A percentile compares a stretch with the other conserved stretches of the same genome.
Evolutionary conservation across 2,329 filamentous ascomycete genomes (phyloP).

Genomic region (Aureobasidium sp.): DNA sequence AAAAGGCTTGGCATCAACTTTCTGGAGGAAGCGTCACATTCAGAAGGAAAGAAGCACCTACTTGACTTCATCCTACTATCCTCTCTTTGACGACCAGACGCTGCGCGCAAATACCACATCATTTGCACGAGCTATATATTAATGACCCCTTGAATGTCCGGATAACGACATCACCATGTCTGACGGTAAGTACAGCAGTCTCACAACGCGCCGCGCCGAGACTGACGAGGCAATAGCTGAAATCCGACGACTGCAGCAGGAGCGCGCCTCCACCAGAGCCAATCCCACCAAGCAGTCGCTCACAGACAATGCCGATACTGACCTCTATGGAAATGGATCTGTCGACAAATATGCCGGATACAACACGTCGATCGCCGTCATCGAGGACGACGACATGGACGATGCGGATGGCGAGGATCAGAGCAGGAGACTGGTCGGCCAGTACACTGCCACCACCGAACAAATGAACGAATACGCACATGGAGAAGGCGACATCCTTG

Average conservation of each 20-base stretch:
- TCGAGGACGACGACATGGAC: constrained; percentile 73
- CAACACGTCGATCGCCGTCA: constrained; percentile 76
- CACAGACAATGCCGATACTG: constrained; percentile 80
- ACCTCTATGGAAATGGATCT: constrained; percentile 70
- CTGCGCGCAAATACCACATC: background rate
- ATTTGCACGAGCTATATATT: constrained; percentile 7
- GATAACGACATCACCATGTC: constrained; percentile 12
- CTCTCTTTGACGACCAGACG: background rate
- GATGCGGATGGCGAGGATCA: constrained; percentile 59
- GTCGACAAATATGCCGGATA: constrained; percentile 82
- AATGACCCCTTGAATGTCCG: constrained; percentile 7
- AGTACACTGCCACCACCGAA: constrained; percentile 87
- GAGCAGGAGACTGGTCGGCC: constrained; percentile 75
- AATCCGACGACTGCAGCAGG: constrained; percentile 65
- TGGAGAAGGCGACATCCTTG: constrained; percentile 82
- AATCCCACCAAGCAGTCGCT: constrained; percentile 83
- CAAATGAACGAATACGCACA: constrained; percentile 93
- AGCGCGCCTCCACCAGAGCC: constrained; percentile 82
- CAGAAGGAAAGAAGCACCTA: background rate
- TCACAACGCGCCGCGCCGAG: background rate
- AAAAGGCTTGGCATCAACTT: constrained; percentile 6
- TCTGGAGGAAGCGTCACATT: constrained; percentile 3
- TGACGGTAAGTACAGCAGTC: constrained; percentile 6
- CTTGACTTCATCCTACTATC: background rate
- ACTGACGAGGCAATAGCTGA: constrained; percentile 13